phyloP scores from a whole-genome alignment of 257 asterid species.

The Gentiana dahurica region DNA sequence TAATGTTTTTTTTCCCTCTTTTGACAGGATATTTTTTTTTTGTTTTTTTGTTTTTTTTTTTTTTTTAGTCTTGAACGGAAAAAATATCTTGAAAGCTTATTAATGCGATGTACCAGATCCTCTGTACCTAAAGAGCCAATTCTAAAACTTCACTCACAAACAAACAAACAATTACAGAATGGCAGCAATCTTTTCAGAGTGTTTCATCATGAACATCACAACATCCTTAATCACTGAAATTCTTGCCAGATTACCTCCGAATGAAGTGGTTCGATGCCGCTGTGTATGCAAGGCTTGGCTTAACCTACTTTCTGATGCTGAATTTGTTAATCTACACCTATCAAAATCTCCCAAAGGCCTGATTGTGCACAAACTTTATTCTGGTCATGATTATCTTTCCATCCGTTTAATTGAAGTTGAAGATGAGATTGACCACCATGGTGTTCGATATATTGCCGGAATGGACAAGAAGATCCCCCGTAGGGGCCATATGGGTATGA shows the following conservation, averaged over 20 bases:
- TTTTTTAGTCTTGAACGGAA: too few relatives aligned
- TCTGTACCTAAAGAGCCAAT: too few relatives aligned
- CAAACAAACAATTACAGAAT: neutral
- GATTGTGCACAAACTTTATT: neutral
- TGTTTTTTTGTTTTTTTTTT: too few relatives aligned
- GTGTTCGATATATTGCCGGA: neutral
- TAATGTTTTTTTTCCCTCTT: too few relatives aligned
- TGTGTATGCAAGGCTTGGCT: constrained; percentile 28
- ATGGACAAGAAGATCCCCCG: neutral
- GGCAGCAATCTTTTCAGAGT: neutral
- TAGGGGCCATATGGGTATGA: neutral
- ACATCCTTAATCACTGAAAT: constrained; percentile 16
- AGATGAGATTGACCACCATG: constrained; percentile 11
- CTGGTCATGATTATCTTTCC: neutral
- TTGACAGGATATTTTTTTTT: too few relatives aligned
- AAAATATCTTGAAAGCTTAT: too few relatives aligned
- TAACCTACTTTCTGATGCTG: constrained; percentile 6
- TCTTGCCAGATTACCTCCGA: constrained; percentile 23
- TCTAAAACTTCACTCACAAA: too few relatives aligned
- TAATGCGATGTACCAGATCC: too few relatives aligned
- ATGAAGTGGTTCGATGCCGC: constrained; percentile 11
- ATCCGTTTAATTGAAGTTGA: constrained; percentile 8
- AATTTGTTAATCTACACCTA: constrained; percentile 15
- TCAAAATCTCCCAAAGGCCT: constrained; percentile 17
- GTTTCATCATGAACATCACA: constrained; percentile 11